Percentiles rank a stretch among this genome's conserved stretches.
These are phyloP conservation scores for Clonostachys byssicola DNA, from an alignment of 2,329 filamentous ascomycete species.

Conservation along the genomic window DNA sequence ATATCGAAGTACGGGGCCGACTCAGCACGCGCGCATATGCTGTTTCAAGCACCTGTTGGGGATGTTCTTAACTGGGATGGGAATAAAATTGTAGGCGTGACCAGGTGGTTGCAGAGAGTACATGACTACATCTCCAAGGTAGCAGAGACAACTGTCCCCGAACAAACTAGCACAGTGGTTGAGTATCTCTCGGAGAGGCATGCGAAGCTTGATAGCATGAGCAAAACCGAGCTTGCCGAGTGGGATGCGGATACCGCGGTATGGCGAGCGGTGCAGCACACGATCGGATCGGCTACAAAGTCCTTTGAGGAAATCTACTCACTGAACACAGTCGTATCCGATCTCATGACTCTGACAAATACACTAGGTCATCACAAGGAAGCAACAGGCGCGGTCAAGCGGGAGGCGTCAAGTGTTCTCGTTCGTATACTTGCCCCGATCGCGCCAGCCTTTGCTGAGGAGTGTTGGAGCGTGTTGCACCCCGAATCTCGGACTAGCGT, in stretches of 20 bases:
- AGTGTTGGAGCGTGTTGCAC: conserved; percentile 66
- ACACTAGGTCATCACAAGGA: conserved; percentile 42
- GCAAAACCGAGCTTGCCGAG: conserved; percentile 20
- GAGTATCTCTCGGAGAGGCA: conserved; percentile 29
- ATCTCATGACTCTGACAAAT: conserved; percentile 80
- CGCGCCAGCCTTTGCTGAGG: conserved; percentile 74
- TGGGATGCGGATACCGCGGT: conserved; percentile 46
- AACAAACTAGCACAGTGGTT: conserved; percentile 11
- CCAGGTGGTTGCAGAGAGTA: conserved; percentile 72
- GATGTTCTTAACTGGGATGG: conserved; percentile 89
- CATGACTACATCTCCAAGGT: conserved; percentile 45
- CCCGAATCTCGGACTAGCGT: conserved; percentile 26
- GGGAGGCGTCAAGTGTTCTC: conserved; percentile 49
- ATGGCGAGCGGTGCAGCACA: conserved; percentile 64
- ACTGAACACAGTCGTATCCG: conserved; percentile 79
- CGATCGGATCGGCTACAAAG: conserved; percentile 61
- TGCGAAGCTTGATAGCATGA: conserved; percentile 20
- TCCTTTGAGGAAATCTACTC: conserved; percentile 70
- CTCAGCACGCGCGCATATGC: conserved; percentile 77
- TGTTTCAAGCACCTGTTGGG: conserved; percentile 82
- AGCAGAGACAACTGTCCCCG: conserved; percentile 1
- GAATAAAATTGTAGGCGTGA: conserved; percentile 73
- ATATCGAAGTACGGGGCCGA: conserved; percentile 77
- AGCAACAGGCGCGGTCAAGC: conserved; percentile 35
- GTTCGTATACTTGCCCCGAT: conserved; percentile 75